Evolutionary conservation across 208 protist species (phyloP).

Genomic region (Phytomonas francai): DNA sequence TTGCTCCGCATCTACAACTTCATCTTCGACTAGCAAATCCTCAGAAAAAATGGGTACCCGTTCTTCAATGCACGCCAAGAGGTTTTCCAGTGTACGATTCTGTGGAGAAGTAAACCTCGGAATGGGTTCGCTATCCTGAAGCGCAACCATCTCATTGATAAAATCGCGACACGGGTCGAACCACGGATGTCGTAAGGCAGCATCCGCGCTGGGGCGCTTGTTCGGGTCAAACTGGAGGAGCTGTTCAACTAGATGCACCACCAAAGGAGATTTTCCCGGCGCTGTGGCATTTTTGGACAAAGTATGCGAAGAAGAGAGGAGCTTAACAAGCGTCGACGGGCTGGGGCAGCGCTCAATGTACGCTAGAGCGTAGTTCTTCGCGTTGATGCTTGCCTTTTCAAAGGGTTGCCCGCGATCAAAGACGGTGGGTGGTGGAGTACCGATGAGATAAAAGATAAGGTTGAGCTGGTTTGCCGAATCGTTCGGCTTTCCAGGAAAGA

Average conservation of each 20-base stretch:
- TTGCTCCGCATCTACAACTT: slow-evolving; percentile 10
- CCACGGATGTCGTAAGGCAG: slow-evolving; percentile 74
- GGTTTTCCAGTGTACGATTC: slow-evolving; percentile 37
- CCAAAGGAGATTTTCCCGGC: slow-evolving; percentile 16
- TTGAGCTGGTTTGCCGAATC: slow-evolving; percentile 92
- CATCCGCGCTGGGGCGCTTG: slow-evolving; percentile 67
- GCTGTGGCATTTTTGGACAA: slow-evolving; percentile 30
- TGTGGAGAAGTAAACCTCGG: slow-evolving; percentile 45
- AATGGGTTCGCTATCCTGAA: slow-evolving; percentile 45
- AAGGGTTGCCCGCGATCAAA: slow-evolving; percentile 76
- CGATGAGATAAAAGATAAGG: slow-evolving; percentile 90
- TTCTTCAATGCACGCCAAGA: slow-evolving; percentile 66
- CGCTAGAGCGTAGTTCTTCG: slow-evolving; percentile 68
- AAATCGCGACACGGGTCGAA: slow-evolving; percentile 74
- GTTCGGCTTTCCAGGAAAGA: slow-evolving; percentile 90
- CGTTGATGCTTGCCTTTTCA: slow-evolving; percentile 81
- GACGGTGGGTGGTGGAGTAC: slow-evolving; percentile 86
- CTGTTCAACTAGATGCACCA: slow-evolving; percentile 63
- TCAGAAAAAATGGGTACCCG: slow-evolving; percentile 82
- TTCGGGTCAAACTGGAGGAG: slow-evolving; percentile 80
- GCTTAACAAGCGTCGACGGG: slow-evolving; percentile 32
- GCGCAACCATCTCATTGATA: slow-evolving; percentile 67
- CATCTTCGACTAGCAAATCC: slow-evolving; percentile 61
- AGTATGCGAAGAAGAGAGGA: slow-evolving; percentile 40
- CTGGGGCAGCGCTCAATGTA: slow-evolving; percentile 58